Evolutionary conservation across 306 rosid species (phyloP).

Genomic region (Rosa multiflora): DNA sequence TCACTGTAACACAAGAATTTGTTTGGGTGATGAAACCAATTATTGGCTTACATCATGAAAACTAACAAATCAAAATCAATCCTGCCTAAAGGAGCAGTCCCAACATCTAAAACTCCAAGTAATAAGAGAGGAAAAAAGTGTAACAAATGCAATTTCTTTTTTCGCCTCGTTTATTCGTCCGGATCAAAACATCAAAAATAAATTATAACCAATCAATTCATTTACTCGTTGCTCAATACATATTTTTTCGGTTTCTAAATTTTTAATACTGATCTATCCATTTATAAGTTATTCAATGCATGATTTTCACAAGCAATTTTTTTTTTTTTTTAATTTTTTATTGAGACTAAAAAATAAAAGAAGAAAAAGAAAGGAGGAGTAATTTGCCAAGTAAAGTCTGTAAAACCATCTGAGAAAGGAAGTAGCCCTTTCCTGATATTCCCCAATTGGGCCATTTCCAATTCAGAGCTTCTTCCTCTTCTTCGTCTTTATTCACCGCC

Average conservation of each 20-base stretch:
- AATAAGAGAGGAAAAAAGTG: background rate
- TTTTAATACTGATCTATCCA: too few relatives aligned
- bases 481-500: background rate
- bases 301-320: too few relatives aligned
- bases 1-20: background rate
- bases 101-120: background rate
- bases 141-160: background rate
- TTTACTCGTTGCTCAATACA: too few relatives aligned
- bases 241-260: too few relatives aligned
- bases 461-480: background rate
- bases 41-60: background rate
- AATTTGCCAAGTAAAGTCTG: background rate
- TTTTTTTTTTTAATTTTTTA: too few relatives aligned
- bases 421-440: background rate
- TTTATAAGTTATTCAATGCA: too few relatives aligned
- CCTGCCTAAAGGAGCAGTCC: background rate
- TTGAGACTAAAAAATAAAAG: background rate
- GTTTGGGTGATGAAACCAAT: background rate
- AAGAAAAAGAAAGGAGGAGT: too few relatives aligned
- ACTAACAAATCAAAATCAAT: background rate
- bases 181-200: too few relatives aligned
- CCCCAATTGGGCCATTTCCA: background rate
- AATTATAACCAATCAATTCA: too few relatives aligned
- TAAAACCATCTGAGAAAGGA: background rate
- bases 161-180: too few relatives aligned